Conservation (phyloP, 768 basidiomycete genomes). For the Sarcodon sp. region DNA sequence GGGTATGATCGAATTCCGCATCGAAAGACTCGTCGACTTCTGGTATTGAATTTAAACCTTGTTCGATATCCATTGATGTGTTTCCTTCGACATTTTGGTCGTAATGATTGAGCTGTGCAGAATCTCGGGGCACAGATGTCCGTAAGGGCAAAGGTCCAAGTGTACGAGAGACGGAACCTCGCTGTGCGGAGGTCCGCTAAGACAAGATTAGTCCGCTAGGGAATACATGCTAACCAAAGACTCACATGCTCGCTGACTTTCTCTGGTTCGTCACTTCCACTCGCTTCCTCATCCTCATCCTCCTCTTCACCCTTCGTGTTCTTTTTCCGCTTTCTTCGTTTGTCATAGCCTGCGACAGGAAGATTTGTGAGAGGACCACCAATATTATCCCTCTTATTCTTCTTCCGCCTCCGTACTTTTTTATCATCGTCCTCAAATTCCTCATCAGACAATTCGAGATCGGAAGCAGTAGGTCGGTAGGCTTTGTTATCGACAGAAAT, state of each 20-base stretch:
- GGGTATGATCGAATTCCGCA: conserved; percentile 20
- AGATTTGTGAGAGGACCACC: conserved; percentile 53
- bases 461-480: conserved; percentile 56
- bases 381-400: conserved; percentile 34
- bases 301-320: conserved; percentile 21
- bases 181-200: conserved; percentile 9
- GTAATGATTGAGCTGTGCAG: too few species aligned
- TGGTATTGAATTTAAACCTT: conserved; percentile 47
- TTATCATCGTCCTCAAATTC: conserved; percentile 39
- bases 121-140: conserved; percentile 16
- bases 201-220: conserved; percentile 3
- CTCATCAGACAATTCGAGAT: conserved; percentile 50
- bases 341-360: conserved; percentile 56
- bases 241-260: conserved; percentile 32
- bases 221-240: background rate
- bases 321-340: conserved; percentile 37
- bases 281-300: conserved; percentile 26
- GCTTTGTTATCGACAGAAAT: conserved; percentile 76
- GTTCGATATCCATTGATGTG: conserved; percentile 27
- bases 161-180: conserved; percentile 10
- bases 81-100: conserved; percentile 12
- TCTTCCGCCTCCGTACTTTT: conserved; percentile 39
- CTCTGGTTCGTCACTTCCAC: conserved; percentile 33
- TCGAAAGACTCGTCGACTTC: conserved; percentile 33
- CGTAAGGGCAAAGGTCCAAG: conserved; percentile 10